Percentiles rank a stretch among this genome's conserved stretches.
phyloP scores from a whole-genome alignment of 2,329 filamentous ascomycete species.

The Ilyonectria destructans region DNA sequence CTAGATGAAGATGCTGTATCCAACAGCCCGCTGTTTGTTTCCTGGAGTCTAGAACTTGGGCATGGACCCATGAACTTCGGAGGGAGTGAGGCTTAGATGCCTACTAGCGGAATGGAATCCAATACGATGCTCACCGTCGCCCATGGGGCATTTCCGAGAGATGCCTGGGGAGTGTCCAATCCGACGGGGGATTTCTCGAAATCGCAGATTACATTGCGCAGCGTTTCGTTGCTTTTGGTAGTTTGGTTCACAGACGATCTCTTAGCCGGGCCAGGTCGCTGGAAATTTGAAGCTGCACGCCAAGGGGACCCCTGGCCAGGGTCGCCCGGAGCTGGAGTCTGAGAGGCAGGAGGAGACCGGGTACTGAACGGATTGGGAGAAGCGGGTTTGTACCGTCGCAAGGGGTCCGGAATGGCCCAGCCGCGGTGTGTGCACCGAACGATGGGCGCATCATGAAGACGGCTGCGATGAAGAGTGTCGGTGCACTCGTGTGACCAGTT shows the following conservation, averaged over 20 bases:
- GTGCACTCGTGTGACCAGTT: constrained; percentile 4
- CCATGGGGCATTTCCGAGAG: constrained; percentile 35
- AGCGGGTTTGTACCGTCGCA: constrained; percentile 22
- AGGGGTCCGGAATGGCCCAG: constrained; percentile 6
- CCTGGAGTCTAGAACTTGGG: constrained; percentile 16
- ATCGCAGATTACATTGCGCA: constrained; percentile 37
- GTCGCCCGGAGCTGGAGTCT: constrained; percentile 36
- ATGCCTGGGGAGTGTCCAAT: constrained; percentile 31
- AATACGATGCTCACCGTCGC: constrained; percentile 31
- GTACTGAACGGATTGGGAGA: constrained; percentile 36
- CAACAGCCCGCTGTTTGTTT: constrained; percentile 24
- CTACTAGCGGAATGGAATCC: constrained; percentile 30
- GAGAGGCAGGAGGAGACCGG: constrained; percentile 43
- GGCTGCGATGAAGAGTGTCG: constrained; percentile 9
- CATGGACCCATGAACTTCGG: constrained; percentile 18
- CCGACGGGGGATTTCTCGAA: constrained; percentile 38
- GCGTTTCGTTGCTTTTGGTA: constrained; percentile 40
- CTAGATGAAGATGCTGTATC: neutral
- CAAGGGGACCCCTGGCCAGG: constrained; percentile 48
- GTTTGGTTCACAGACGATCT: constrained; percentile 40
- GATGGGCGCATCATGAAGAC: constrained; percentile 26
- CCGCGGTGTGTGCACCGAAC: constrained; percentile 17
- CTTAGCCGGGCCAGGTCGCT: constrained; percentile 36
- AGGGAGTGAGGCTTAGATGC: constrained; percentile 34
- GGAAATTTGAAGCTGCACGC: constrained; percentile 52